Conservation (phyloP, 2,329 filamentous ascomycete species). For the Boeremia exigua region DNA sequence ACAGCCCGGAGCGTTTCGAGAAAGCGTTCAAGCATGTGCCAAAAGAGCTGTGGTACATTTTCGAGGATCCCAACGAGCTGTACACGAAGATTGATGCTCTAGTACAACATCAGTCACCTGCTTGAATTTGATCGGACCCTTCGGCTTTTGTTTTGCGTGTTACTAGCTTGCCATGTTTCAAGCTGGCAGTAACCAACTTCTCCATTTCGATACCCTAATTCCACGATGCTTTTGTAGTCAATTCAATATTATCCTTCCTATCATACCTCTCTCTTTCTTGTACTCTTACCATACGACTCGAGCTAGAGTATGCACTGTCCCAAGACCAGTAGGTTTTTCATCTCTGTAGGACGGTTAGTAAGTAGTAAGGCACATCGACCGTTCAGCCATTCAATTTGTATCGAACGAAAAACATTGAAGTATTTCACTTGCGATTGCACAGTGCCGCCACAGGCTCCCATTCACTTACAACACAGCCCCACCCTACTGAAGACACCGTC, state of each 20-base stretch:
- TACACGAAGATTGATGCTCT: slow-evolving; percentile 48
- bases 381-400: too few relatives aligned
- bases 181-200: background rate
- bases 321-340: too few relatives aligned
- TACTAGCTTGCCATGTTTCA: background rate
- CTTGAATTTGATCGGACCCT: background rate
- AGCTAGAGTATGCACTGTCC: too few relatives aligned
- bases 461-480: slow-evolving; percentile 2
- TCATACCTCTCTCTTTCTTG: background rate
- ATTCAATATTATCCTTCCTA: background rate
- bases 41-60: slow-evolving; percentile 76
- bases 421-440: background rate
- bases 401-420: too few relatives aligned
- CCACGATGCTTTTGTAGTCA: background rate
- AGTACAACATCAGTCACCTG: slow-evolving; percentile 10
- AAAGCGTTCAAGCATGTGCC: slow-evolving; percentile 81
- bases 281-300: too few relatives aligned
- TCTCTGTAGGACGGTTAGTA: too few relatives aligned
- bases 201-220: background rate
- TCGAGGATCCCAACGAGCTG: slow-evolving; percentile 75
- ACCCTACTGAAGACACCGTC: background rate
- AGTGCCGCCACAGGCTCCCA: background rate
- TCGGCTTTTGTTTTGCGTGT: background rate
- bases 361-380: too few relatives aligned
- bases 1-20: slow-evolving; percentile 73